phyloP scores from a whole-genome alignment of 345 rosid genomes.

The Hypericum perforatum region DNA sequence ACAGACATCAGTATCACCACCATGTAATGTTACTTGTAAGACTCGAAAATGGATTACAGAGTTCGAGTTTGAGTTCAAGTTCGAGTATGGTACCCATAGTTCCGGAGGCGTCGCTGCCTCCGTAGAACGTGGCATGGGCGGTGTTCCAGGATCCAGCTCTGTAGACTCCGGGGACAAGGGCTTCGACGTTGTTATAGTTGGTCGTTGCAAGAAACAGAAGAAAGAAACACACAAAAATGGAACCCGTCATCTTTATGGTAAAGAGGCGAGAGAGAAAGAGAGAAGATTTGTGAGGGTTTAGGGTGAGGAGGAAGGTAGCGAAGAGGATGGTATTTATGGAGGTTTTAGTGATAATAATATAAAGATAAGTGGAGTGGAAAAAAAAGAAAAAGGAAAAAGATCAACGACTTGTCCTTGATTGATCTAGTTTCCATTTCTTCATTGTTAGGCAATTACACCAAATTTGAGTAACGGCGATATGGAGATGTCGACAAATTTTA shows the following conservation, averaged over 20 bases:
- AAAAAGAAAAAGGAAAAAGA: no score
- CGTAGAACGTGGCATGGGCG: conserved; percentile 6
- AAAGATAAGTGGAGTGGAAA: no score
- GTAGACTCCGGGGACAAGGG: neutral
- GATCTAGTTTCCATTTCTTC: no score
- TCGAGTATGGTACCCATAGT: neutral
- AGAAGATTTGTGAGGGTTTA: neutral
- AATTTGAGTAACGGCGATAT: no score
- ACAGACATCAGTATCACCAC: neutral
- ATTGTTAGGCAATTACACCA: no score
- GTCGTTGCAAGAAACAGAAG: neutral
- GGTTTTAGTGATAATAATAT: no score
- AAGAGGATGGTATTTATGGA: no score
- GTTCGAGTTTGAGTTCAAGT: no score
- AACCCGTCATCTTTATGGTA: neutral
- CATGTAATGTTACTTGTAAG: neutral
- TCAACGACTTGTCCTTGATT: no score
- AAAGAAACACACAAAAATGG: neutral
- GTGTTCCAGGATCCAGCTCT: neutral
- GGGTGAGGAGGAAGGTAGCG: no score
- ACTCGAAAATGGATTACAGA: neutral
- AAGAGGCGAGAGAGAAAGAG: neutral
- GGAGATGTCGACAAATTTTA: no score
- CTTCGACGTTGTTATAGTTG: neutral
- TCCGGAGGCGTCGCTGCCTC: conserved; percentile 3